Base-by-base conservation (phyloP, 495 filamentous ascomycete species). In the Neurospora africana region DNA sequence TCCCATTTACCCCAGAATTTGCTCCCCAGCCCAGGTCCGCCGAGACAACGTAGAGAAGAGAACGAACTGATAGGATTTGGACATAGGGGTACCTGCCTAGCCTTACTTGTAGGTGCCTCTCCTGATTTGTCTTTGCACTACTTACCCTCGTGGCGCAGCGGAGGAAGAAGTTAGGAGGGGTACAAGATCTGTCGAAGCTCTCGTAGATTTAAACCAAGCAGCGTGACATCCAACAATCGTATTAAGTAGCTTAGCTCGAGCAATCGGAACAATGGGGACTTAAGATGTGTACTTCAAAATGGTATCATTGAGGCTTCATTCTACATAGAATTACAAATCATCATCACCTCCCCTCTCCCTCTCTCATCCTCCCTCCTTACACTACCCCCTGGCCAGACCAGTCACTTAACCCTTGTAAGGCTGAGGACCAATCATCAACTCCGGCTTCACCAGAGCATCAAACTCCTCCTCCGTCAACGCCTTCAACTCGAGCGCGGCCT, bases 351-450 rank as follows among this genome's bases (percentile, higher is more conserved):
- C 44, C n/a, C 21, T 43, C 5, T 6, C 10, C 44, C 15, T 30
- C 47, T 11, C 13, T 53, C 10, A 23, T 23, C 44, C 44, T 36
- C 10, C 21, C 40, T 40, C 37, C 61, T 21, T 23, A 38, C 21
- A 36, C 2, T 37, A n/a, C n/a, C 21, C 37, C 61, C 30, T 23
- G 69, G 43, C 13, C 21, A 4, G n/a, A 33, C 11, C 27, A 37
- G 21, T 71, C 69, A 30, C 2, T 33, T 80, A 80, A 36, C 70
- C 75, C 80, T 85, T 85, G 78, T 85, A 85, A 70, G 82, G 81
- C 85, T 89, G 91, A 38, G 95, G 95, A 72, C 90, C 89, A 76
- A 99, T 85, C 95, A 99, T 99, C 81, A 98, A 87, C 86, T 98
- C 96, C n/a, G 95, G 95, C 76, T 89, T 89, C 73, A 99, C 95